phyloP scores from a whole-genome alignment of 176 grass and related monocot genomes.

The Carex kokanica region DNA sequence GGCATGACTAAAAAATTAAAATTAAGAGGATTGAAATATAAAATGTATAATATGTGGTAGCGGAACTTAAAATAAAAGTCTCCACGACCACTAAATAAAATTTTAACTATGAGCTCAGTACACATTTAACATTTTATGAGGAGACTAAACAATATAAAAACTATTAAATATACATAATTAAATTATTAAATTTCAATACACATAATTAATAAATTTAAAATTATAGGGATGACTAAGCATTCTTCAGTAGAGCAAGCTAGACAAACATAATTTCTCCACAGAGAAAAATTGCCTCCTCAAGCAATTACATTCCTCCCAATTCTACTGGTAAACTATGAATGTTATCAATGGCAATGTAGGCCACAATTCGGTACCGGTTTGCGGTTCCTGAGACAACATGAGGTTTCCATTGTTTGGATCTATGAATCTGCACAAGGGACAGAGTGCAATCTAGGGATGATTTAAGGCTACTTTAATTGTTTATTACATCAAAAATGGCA shows the following conservation, averaged over 20 bases:
- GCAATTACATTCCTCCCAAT: not conserved
- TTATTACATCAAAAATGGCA: slow-evolving; percentile 18
- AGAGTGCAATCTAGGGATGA: slow-evolving; percentile 15
- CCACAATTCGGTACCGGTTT: not conserved
- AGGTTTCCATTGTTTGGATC: slow-evolving; percentile 12
- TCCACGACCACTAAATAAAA: too few relatives aligned
- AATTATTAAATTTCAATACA: too few relatives aligned
- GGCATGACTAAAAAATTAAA: too few relatives aligned
- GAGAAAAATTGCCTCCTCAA: slow-evolving; percentile 3
- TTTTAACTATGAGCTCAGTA: too few relatives aligned
- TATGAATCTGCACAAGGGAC: slow-evolving; percentile 6
- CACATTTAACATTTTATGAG: too few relatives aligned
- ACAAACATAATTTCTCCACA: not conserved
- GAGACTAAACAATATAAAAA: too few relatives aligned
- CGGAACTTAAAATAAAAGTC: too few relatives aligned
- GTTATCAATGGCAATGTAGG: not conserved
- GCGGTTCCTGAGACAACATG: not conserved
- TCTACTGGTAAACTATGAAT: not conserved
- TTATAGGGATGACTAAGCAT: too few relatives aligned
- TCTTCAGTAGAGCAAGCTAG: not conserved
- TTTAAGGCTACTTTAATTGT: slow-evolving; percentile 18
- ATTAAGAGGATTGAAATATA: too few relatives aligned
- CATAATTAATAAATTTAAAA: too few relatives aligned
- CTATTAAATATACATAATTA: too few relatives aligned
- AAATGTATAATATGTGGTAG: too few relatives aligned